Conservation (phyloP, 305 asterid species). For the Euphrasia arctica region DNA sequence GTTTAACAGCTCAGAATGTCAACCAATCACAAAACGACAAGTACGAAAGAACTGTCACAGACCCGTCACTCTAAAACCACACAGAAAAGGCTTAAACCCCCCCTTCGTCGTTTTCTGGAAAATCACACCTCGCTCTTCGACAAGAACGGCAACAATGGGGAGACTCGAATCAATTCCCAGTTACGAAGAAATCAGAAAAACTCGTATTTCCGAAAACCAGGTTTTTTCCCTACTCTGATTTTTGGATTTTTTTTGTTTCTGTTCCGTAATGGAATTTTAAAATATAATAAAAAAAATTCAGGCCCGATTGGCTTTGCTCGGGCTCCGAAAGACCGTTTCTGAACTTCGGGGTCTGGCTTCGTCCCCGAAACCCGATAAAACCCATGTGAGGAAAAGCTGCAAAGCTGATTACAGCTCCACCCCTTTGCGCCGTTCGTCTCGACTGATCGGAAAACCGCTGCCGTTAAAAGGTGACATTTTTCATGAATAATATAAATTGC, state of each 20-base stretch:
- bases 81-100: neutral
- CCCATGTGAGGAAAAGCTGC: slow-evolving; percentile 30
- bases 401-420: slow-evolving; percentile 46
- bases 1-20: neutral
- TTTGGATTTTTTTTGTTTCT: neutral
- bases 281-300: slow-evolving; percentile 14
- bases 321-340: slow-evolving; percentile 50
- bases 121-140: neutral
- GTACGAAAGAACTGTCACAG: slow-evolving; percentile 16
- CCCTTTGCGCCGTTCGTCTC: slow-evolving; percentile 69
- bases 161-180: slow-evolving; percentile 43
- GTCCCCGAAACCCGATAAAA: slow-evolving; percentile 41
- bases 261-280: too few species aligned
- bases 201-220: slow-evolving; percentile 75
- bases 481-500: too few species aligned
- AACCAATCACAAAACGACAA: slow-evolving; percentile 23
- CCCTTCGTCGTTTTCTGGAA: neutral
- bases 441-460: slow-evolving; percentile 39
- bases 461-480: slow-evolving; percentile 30
- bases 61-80: slow-evolving; percentile 11
- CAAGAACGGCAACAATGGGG: slow-evolving; percentile 38
- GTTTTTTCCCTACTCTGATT: slow-evolving; percentile 18
- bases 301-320: slow-evolving; percentile 67
- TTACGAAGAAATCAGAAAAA: slow-evolving; percentile 60
- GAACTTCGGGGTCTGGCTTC: slow-evolving; percentile 52